These are phyloP conservation scores for Pyrenopolyporus hunteri DNA, from an alignment of 495 filamentous ascomycete genomes.

Conservation along the genomic window DNA sequence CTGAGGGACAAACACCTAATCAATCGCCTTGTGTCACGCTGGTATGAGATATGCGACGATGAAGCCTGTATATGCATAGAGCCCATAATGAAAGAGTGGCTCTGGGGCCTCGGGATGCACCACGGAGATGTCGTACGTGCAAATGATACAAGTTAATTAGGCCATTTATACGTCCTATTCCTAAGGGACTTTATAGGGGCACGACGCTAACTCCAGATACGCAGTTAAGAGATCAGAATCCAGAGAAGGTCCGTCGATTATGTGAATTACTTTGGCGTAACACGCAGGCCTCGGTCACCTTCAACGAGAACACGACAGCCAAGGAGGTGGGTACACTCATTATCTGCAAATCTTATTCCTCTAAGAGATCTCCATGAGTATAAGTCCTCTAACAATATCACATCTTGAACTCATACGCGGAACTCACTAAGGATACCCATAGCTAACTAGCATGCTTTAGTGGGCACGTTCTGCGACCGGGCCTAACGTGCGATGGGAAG, in stretches of 20 bases:
- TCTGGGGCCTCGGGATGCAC: conserved; percentile 34
- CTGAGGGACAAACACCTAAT: conserved; percentile 36
- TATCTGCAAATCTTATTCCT: background rate
- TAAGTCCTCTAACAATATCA: no score
- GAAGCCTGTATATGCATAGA: conserved; percentile 39
- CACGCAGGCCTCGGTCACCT: conserved; percentile 32
- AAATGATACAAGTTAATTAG: background rate
- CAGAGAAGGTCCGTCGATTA: conserved; percentile 39
- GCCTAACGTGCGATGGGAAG: conserved; percentile 43
- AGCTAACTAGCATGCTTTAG: background rate
- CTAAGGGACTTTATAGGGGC: no score
- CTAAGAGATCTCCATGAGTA: no score
- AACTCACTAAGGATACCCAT: no score
- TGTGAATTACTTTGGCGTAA: conserved; percentile 42
- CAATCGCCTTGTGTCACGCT: conserved; percentile 36
- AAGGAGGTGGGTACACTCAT: conserved; percentile 16
- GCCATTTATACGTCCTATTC: no score
- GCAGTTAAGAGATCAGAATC: conserved; percentile 36
- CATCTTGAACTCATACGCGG: no score
- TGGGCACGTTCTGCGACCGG: conserved; percentile 41
- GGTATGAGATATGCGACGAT: conserved; percentile 41
- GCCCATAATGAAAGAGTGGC: conserved; percentile 45
- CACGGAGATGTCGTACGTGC: conserved; percentile 33
- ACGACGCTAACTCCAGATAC: conserved; percentile 4
- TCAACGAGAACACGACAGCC: conserved; percentile 36